Evolutionary conservation across 1,139 yeast species (phyloP), one percentile per base, ranked within the genome.

Genomic region (Pichia sp.): DNA sequence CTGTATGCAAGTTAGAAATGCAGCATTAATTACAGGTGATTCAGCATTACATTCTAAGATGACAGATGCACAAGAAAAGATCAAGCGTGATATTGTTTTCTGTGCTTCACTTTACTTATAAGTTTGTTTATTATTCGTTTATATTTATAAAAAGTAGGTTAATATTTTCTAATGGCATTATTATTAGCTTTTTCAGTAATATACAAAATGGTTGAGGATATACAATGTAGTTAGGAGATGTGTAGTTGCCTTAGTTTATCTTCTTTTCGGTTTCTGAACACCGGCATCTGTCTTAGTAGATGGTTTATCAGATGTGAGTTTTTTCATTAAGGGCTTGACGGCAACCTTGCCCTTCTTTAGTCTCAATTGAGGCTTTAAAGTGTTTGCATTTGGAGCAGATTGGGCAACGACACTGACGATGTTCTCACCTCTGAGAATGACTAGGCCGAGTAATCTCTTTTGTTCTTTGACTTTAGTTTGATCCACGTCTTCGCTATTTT

Each of bases 31-130:
- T 58, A 89, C 94, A 58, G 99, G 99, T 46, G 97, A 93, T 66
- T 83, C 95, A 4, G 77, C 81, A 14, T 74, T 94, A 56, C 95
- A 90, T 65, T 75, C 88, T 41, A 91, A 91, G 67, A 89, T 94
- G 95, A 76, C 81, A 22, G 84, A 81, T 52, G 97, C 98, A 0
- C 99, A 93, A 67, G 99, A 93, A 64, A 79, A 81, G 66, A 93
- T 93, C 65, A 93, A 93, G 68, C 80, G 99, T 60, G 99, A 93
- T 67, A 93, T 93, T 58, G 98, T 94, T 1, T 94, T 94, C 68
- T 94, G 98, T 66, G 97, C 99, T 4, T 88, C 96, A 51, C 76
- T 94, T 54, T 93, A 94, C 66, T 72, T 93, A 27, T 50, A 20
- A 15, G 14, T n/a, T n/a, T 20, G 14, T 24, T 22, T 14, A 24